Conservation (phyloP, 208 protist species). For the Leishmania arabica region DNA sequence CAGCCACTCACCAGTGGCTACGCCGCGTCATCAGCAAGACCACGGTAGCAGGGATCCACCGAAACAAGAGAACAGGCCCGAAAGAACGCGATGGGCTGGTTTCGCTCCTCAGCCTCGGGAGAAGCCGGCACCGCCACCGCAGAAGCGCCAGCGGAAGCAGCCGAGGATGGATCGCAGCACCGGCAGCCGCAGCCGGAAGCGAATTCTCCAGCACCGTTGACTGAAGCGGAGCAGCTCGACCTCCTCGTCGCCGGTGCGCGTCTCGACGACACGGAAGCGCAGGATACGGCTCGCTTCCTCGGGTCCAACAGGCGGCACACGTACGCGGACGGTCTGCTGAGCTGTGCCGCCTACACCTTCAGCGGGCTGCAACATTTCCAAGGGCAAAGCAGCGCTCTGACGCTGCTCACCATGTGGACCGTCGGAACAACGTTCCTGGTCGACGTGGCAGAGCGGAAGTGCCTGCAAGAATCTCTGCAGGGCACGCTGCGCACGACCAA, state of each 20-base stretch:
- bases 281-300: slow-evolving; percentile 34
- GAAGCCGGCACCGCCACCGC: not conserved
- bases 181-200: not conserved
- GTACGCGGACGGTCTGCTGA: slow-evolving; percentile 49
- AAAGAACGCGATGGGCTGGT: slow-evolving; percentile 9
- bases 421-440: slow-evolving; percentile 75
- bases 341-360: slow-evolving; percentile 66
- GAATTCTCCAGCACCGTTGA: slow-evolving; percentile 10
- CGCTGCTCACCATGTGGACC: slow-evolving; percentile 74
- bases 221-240: slow-evolving; percentile 43
- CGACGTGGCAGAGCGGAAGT: slow-evolving; percentile 58
- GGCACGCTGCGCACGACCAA: not conserved
- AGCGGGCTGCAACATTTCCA: slow-evolving; percentile 64
- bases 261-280: slow-evolving; percentile 32
- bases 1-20: not conserved
- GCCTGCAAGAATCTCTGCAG: slow-evolving; percentile 37
- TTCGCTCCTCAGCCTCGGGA: slow-evolving; percentile 5
- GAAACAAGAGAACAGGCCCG: not conserved
- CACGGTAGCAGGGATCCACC: not conserved
- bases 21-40: not conserved
- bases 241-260: slow-evolving; percentile 53
- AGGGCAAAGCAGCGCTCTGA: slow-evolving; percentile 76
- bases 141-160: not conserved
- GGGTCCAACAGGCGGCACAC: slow-evolving; percentile 62
- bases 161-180: not conserved